Percentiles rank a stretch among this genome's conserved stretches.
Evolutionary conservation across 257 asterid genomes (phyloP).

Genomic region (Solanum chaucha): DNA sequence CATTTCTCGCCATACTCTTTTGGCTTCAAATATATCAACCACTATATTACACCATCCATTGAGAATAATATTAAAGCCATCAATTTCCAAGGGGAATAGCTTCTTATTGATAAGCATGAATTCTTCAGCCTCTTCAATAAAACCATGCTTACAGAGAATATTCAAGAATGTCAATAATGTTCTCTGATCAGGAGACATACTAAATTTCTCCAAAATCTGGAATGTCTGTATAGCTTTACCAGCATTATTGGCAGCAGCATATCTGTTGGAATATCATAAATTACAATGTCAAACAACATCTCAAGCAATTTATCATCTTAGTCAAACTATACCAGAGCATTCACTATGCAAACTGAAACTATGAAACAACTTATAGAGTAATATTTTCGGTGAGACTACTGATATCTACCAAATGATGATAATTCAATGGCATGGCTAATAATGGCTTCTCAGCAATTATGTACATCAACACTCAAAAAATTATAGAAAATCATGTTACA

Average conservation of each 20-base stretch:
- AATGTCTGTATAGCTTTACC: slow-evolving; percentile 70
- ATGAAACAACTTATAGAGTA: not conserved
- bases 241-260: slow-evolving; percentile 54
- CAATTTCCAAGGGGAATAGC: slow-evolving; percentile 71
- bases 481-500: not conserved
- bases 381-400: not conserved
- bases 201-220: slow-evolving; percentile 67
- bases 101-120: slow-evolving; percentile 67
- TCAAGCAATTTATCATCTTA: not conserved
- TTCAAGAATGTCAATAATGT: slow-evolving; percentile 49
- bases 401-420: not conserved
- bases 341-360: not conserved
- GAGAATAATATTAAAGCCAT: slow-evolving; percentile 74
- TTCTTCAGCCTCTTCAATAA: slow-evolving; percentile 90
- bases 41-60: slow-evolving; percentile 75
- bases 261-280: slow-evolving; percentile 23
- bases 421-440: not conserved
- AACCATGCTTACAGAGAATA: slow-evolving; percentile 70
- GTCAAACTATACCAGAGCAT: not conserved
- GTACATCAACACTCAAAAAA: not conserved
- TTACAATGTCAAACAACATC: not conserved
- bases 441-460: not conserved
- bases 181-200: slow-evolving; percentile 57
- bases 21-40: slow-evolving; percentile 63
- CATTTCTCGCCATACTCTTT: slow-evolving; percentile 94